Evolutionary conservation across 805 yeast species (phyloP).

Genomic region (Saccharomycopsis lassenensis): DNA sequence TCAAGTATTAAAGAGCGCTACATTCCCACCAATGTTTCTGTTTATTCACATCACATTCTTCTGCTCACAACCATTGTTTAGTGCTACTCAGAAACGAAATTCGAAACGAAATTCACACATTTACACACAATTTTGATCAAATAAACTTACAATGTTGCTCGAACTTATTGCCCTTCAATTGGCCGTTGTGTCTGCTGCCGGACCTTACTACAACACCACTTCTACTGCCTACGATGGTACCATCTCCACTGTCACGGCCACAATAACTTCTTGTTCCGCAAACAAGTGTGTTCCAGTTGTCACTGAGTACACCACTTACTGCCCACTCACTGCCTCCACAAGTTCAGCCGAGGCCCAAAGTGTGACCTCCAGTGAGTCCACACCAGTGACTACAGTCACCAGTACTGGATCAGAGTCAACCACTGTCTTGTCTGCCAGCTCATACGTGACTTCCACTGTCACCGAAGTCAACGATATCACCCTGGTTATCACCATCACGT

Average conservation of each 20-base stretch:
- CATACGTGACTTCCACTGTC: conserved; percentile 1
- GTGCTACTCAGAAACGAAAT: no score
- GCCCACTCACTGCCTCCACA: no score
- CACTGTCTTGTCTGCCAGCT: neutral
- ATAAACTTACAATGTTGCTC: no score
- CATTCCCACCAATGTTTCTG: no score
- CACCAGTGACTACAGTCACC: neutral
- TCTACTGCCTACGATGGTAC: conserved; percentile 2
- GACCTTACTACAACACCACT: conserved; percentile 11
- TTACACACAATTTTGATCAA: no score
- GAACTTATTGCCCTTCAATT: no score
- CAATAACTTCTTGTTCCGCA: conserved; percentile 17
- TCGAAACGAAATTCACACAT: no score
- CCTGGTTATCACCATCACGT: conserved; percentile 15
- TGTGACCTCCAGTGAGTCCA: no score
- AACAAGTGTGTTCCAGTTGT: conserved; percentile 12
- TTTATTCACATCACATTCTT: no score
- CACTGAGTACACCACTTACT: conserved; percentile 2
- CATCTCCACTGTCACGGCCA: conserved; percentile 10
- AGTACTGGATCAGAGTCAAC: neutral
- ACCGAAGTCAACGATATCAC: neutral
- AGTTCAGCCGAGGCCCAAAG: no score
- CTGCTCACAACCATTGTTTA: no score
- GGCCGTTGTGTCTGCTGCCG: conserved; percentile 7
- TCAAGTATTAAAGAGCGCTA: no score